Evolutionary conservation across 2,329 filamentous ascomycete genomes (phyloP).

Genomic region (Aureobasidium leucospermi): DNA sequence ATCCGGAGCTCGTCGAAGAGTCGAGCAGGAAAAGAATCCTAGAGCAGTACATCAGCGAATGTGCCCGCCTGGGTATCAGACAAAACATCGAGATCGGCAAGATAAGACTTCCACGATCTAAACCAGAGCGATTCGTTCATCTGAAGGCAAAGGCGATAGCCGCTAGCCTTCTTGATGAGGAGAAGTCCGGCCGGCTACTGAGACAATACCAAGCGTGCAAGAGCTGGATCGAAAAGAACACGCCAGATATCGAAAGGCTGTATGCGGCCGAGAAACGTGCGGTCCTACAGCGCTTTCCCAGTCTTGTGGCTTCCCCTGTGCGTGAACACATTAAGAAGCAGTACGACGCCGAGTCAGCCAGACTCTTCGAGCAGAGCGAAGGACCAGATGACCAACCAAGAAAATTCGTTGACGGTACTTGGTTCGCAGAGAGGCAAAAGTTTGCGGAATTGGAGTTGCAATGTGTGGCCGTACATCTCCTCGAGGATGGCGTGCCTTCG

Average conservation of each 20-base stretch:
- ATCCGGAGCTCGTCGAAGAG: background rate
- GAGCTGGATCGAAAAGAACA: background rate
- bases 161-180: background rate
- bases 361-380: background rate
- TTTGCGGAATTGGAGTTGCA: background rate
- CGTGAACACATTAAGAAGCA: background rate
- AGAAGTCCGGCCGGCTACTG: background rate
- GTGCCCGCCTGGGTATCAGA: background rate
- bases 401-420: background rate
- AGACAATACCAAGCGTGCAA: background rate
- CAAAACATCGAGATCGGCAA: background rate
- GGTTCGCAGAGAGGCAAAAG: background rate
- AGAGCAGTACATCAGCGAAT: background rate
- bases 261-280: background rate
- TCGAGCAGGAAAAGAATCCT: background rate
- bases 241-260: background rate
- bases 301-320: background rate
- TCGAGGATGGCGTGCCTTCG: background rate
- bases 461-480: background rate
- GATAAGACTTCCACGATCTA: background rate
- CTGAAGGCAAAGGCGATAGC: background rate
- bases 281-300: background rate
- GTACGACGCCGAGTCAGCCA: background rate
- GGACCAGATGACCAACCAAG: background rate
- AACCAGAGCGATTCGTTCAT: background rate